These are phyloP conservation scores for Sporothrix inflata DNA, from an alignment of 2,329 filamentous ascomycete species.

Conservation along the genomic window DNA sequence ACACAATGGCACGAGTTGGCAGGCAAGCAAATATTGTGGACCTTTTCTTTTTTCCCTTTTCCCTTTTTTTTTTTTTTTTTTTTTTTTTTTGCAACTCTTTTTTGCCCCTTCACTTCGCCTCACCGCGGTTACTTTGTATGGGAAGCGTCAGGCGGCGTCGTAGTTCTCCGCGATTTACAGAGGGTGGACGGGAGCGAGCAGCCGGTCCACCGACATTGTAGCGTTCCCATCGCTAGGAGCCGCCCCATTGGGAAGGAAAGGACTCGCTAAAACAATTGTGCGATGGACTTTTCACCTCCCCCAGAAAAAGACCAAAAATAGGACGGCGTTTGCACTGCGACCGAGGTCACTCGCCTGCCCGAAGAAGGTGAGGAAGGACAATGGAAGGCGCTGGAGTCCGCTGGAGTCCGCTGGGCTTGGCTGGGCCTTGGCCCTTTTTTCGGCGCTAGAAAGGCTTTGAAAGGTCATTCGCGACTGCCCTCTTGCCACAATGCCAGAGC, in stretches of 20 bases:
- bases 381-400: neutral
- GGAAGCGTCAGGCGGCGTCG: neutral
- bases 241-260: neutral
- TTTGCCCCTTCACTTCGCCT: constrained; percentile 8
- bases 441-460: neutral
- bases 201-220: neutral
- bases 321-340: neutral
- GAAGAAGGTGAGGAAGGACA: neutral
- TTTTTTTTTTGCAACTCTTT: neutral
- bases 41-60: neutral
- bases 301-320: constrained; percentile 21
- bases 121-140: constrained; percentile 2
- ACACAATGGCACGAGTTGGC: neutral
- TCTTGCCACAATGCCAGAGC: neutral
- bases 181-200: neutral
- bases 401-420: neutral
- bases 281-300: neutral
- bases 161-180: neutral
- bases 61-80: neutral
- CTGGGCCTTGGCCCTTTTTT: neutral
- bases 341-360: neutral
- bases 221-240: neutral
- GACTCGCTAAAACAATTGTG: neutral
- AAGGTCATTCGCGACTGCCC: constrained; percentile 8
- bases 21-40: neutral